phyloP scores from a whole-genome alignment of 805 yeast species.

The Schwanniomyces pseudopolymorphus region DNA sequence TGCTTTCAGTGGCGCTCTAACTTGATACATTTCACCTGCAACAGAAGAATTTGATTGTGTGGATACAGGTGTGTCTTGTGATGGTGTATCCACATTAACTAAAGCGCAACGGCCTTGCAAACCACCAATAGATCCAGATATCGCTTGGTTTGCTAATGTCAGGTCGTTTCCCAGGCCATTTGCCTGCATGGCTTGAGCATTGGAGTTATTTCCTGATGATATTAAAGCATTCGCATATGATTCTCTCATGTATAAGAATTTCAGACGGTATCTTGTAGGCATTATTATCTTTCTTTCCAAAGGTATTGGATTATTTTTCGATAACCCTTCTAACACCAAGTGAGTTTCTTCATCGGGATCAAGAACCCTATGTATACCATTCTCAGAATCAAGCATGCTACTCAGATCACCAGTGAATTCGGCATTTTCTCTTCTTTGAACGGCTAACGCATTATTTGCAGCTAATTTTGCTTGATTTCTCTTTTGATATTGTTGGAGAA shows the following conservation, averaged over 20 bases:
- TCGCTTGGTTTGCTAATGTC: slow-evolving; percentile 47
- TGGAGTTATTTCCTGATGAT: slow-evolving; percentile 55
- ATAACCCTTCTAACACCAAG: slow-evolving; percentile 85
- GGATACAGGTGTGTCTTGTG: slow-evolving; percentile 20
- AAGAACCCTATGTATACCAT: slow-evolving; percentile 46
- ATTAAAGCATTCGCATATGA: slow-evolving; percentile 86
- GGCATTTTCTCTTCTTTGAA: slow-evolving; percentile 70
- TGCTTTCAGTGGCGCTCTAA: slow-evolving; percentile 47
- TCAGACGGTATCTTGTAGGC: slow-evolving; percentile 68
- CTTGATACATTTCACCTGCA: slow-evolving; percentile 55
- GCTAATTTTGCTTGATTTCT: slow-evolving; percentile 89
- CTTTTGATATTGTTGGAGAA: slow-evolving; percentile 86
- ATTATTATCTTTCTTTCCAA: slow-evolving; percentile 71
- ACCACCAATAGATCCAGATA: slow-evolving; percentile 61
- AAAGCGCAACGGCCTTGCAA: slow-evolving; percentile 78
- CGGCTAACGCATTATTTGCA: slow-evolving; percentile 76
- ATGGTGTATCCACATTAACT: slow-evolving; percentile 57
- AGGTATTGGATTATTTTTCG: slow-evolving; percentile 78
- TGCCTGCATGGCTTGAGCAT: slow-evolving; percentile 13
- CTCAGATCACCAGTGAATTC: slow-evolving; percentile 32
- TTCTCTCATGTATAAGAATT: slow-evolving; percentile 85
- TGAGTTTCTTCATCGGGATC: slow-evolving; percentile 94
- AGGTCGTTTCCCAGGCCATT: slow-evolving; percentile 26
- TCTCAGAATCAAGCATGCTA: slow-evolving; percentile 18
- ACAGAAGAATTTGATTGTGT: slow-evolving; percentile 53